phyloP scores from a whole-genome alignment of 2,329 filamentous ascomycete genomes.

The Botryosphaeria dothidea region DNA sequence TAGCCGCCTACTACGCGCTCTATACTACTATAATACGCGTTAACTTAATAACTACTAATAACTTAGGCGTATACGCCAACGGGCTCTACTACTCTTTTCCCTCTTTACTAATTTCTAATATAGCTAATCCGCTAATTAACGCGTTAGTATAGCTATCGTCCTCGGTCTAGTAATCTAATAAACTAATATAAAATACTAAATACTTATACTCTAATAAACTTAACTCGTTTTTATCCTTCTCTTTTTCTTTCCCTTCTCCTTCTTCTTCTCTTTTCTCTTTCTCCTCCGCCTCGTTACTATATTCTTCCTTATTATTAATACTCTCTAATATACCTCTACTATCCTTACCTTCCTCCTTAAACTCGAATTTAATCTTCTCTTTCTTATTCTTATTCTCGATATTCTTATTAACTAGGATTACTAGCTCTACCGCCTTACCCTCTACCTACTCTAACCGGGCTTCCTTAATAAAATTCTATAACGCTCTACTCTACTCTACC shows the following conservation, averaged over 20 bases:
- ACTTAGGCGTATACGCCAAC: slow-evolving; percentile 14
- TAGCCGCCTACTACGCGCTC: slow-evolving; percentile 4
- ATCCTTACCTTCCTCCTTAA: too few relatives aligned
- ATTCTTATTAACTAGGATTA: too few relatives aligned
- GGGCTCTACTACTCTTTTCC: neutral
- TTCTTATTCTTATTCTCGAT: too few relatives aligned
- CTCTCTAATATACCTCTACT: too few relatives aligned
- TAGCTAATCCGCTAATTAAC: slow-evolving; percentile 21
- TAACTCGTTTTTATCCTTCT: neutral
- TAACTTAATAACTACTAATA: slow-evolving; percentile 20
- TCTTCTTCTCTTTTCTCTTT: too few relatives aligned
- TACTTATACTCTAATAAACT: neutral
- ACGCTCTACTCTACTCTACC: too few relatives aligned
- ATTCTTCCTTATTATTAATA: too few relatives aligned
- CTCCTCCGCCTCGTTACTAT: too few relatives aligned
- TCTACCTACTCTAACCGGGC: too few relatives aligned
- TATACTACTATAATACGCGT: slow-evolving; percentile 21
- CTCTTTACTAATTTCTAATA: slow-evolving; percentile 16
- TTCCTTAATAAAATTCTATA: too few relatives aligned
- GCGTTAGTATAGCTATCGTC: slow-evolving; percentile 15
- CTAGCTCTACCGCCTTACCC: too few relatives aligned
- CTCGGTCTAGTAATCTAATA: neutral
- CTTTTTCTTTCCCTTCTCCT: neutral
- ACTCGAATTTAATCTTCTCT: too few relatives aligned
- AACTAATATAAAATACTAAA: neutral